Percentiles rank a stretch among this genome's conserved stretches.
These are phyloP conservation scores for Leucogyrophana mollusca DNA, from an alignment of 768 basidiomycete species.

Conservation along the genomic window DNA sequence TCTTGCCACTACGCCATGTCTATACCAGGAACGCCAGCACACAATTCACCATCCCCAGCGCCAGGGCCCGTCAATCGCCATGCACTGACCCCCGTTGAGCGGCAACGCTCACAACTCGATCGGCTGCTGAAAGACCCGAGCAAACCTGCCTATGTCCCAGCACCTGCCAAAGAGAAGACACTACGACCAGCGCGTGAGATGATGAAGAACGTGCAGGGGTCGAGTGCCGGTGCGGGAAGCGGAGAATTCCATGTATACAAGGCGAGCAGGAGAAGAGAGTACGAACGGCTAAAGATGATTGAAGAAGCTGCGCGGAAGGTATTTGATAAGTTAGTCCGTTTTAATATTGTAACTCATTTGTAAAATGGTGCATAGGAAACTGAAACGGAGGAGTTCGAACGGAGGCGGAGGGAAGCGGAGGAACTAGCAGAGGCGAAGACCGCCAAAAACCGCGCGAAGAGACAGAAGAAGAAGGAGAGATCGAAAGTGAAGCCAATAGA, in stretches of 20 bases:
- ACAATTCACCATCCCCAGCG: slow-evolving; percentile 28
- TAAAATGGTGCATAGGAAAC: slow-evolving; percentile 51
- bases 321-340: slow-evolving; percentile 16
- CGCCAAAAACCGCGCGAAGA: slow-evolving; percentile 90
- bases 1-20: slow-evolving; percentile 23
- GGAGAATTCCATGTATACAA: slow-evolving; percentile 99
- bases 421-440: slow-evolving; percentile 82
- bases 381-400: slow-evolving; percentile 71
- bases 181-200: slow-evolving; percentile 84
- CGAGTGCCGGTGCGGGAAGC: slow-evolving; percentile 94
- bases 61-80: slow-evolving; percentile 34
- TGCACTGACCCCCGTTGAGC: slow-evolving; percentile 50
- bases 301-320: slow-evolving; percentile 82
- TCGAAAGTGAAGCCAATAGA: slow-evolving; percentile 44
- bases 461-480: slow-evolving; percentile 88
- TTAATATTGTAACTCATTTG: neutral
- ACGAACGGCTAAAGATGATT: slow-evolving; percentile 89
- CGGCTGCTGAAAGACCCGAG: slow-evolving; percentile 87
- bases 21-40: slow-evolving; percentile 25
- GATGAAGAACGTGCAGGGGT: slow-evolving; percentile 99
- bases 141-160: slow-evolving; percentile 77
- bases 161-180: slow-evolving; percentile 79
- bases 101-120: slow-evolving; percentile 70
- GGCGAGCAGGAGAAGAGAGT: slow-evolving; percentile 89
- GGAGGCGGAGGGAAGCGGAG: slow-evolving; percentile 67